Base-by-base conservation (phyloP, 1,284 basidiomycete genomes). In the Pseudozyma hubeiensis region DNA sequence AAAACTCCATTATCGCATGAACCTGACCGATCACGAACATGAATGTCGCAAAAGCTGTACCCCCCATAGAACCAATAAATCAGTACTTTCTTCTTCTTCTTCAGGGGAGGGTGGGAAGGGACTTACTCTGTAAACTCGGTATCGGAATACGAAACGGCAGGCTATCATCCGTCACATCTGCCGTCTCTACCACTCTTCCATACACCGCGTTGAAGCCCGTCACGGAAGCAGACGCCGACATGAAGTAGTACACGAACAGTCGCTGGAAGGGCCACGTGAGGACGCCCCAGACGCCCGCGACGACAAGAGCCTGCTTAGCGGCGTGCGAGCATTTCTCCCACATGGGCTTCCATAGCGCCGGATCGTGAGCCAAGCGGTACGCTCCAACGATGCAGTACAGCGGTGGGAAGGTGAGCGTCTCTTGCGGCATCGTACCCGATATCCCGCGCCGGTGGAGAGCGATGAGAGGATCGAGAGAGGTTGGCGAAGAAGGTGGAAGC, bases 21-120 rank as follows among this genome's bases (percentile, higher is more conserved):
- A 80, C 75, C 57, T 84, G 83, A 3, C 72, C 75, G 19, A 81
- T 53, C 10, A 84, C 75, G 45, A 83, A 78, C 64, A 82, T 78
- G 29, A 83, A 53, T 4, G 79, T 79, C 8, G 83, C 79, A 53
- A 84, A 75, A 2, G 80, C 57, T 65, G 6, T 40, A 39, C 57
- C 30, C 4, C 31, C 37, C 29, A 29, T 11, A 19, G 1, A 29
- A 45, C 10, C 44, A 19, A 30, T 4, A 30, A 45, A 29, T 5
- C 9, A 35, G 35, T 37, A 9, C 14, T 14, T 37, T 9, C 35
- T 37, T 37, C 35, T 37, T 37, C 14, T 9, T 37, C 14, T 1
- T 37, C 9, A 7, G 34, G 7, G 34, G 9, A 10, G 35, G 3
- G 1, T 14, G 5, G 16, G n/a, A 14, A 16, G 13, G 16, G 39